Conservation (phyloP, 1,284 basidiomycete genomes). For the Microstroma glucosiphilum region DNA sequence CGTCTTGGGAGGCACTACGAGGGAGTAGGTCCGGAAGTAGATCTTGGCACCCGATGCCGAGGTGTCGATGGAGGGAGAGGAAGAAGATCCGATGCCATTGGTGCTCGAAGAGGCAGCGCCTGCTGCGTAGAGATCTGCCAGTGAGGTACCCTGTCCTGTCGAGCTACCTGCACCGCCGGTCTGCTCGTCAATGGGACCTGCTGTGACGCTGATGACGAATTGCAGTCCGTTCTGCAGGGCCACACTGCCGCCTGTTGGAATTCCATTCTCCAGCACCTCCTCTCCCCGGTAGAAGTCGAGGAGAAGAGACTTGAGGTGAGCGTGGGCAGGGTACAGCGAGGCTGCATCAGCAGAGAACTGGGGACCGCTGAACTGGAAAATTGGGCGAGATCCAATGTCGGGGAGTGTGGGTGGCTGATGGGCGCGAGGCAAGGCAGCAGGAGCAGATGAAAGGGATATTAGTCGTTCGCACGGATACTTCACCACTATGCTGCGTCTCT, state of each 20-base stretch:
- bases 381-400: conserved; percentile 58
- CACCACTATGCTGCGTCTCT: neutral
- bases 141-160: neutral
- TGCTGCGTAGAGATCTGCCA: conserved; percentile 36
- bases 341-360: conserved; percentile 39
- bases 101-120: conserved; percentile 47
- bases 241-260: conserved; percentile 13
- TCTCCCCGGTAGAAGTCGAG: conserved; percentile 76
- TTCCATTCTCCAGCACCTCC: conserved; percentile 53
- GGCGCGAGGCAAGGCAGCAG: neutral
- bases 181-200: conserved; percentile 19
- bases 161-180: conserved; percentile 1
- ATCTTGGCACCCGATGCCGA: conserved; percentile 63
- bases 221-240: conserved; percentile 63
- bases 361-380: conserved; percentile 85
- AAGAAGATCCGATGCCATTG: conserved; percentile 50
- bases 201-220: conserved; percentile 65
- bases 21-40: conserved; percentile 58
- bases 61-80: conserved; percentile 53
- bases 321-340: conserved; percentile 40
- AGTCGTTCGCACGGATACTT: neutral
- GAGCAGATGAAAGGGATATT: neutral
- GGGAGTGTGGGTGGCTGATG: conserved; percentile 6
- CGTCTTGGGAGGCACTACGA: conserved; percentile 64
- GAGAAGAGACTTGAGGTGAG: conserved; percentile 74